Conservation (phyloP, 805 yeast genomes). For the Saccharomycopsis capsularis region DNA sequence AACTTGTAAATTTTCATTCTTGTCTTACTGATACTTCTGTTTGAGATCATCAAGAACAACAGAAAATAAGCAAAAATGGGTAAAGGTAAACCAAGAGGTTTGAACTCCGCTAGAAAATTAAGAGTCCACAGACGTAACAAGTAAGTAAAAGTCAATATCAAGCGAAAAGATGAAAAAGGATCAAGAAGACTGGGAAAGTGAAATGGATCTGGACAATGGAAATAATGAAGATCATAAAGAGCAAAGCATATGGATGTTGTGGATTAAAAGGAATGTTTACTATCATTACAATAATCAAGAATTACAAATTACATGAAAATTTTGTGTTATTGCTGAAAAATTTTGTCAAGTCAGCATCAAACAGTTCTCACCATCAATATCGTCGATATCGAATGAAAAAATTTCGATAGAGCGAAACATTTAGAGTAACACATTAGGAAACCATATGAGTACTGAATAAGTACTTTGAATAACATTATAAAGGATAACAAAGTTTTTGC, state of each 20-base stretch:
- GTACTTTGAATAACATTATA: too few species aligned
- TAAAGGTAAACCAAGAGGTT: constrained; percentile 99
- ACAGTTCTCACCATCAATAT: too few species aligned
- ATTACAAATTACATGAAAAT: neutral
- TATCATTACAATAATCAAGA: neutral
- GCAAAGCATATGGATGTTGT: too few species aligned
- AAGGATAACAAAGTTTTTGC: too few species aligned
- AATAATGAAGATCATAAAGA: too few species aligned
- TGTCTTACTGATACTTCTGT: neutral
- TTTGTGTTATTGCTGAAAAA: neutral
- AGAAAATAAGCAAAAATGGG: constrained; percentile 73
- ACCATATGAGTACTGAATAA: too few species aligned
- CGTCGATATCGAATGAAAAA: too few species aligned
- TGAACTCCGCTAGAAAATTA: constrained; percentile 99
- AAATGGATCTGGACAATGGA: neutral
- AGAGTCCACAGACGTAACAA: constrained; percentile 99
- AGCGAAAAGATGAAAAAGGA: neutral
- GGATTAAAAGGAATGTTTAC: too few species aligned
- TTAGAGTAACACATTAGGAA: too few species aligned
- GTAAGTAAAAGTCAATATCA: constrained; percentile 31
- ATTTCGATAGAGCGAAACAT: too few species aligned
- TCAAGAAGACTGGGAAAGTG: neutral
- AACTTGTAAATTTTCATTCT: neutral
- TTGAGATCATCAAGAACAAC: neutral
- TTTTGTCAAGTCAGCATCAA: too few species aligned